Percentiles rank a stretch among this genome's conserved stretches.
phyloP scores from a whole-genome alignment of 208 protist species.

The Leishmania tarentolae region DNA sequence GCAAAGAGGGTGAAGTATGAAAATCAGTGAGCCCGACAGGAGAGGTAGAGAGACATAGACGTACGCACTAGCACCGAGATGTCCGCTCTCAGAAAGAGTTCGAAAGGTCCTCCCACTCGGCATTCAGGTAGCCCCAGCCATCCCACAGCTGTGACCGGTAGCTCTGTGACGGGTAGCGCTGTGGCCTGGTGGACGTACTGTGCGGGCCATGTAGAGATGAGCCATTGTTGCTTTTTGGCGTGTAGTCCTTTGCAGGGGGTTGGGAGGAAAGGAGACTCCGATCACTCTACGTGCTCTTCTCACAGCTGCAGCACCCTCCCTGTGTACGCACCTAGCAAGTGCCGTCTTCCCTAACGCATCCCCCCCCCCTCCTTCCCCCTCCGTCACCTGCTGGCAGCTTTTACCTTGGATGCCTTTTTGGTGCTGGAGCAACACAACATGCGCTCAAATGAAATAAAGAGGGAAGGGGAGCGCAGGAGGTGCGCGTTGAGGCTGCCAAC shows the following conservation, averaged over 20 bases:
- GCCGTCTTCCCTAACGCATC: not conserved
- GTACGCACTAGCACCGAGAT: not conserved
- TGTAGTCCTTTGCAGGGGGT: not conserved
- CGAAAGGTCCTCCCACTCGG: not conserved
- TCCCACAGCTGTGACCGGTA: not conserved
- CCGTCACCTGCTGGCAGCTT: too few species aligned
- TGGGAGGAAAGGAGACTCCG: too few species aligned
- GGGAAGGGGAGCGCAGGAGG: not conserved
- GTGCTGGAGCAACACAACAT: not conserved
- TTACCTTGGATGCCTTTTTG: not conserved
- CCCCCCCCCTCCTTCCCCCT: not conserved
- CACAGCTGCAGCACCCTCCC: not conserved
- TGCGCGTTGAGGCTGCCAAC: not conserved
- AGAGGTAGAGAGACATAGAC: not conserved
- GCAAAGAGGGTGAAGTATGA: not conserved
- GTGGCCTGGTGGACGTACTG: not conserved
- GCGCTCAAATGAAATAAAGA: not conserved
- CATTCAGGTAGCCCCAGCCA: not conserved
- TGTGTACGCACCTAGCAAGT: not conserved
- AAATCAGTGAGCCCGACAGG: not conserved
- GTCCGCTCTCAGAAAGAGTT: not conserved
- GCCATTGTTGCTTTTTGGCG: not conserved
- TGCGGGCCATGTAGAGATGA: not conserved
- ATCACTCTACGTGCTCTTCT: not conserved
- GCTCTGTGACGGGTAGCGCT: conserved; percentile 3